phyloP scores from a whole-genome alignment of 2,329 filamentous ascomycete genomes.

The Calycina herbarum region DNA sequence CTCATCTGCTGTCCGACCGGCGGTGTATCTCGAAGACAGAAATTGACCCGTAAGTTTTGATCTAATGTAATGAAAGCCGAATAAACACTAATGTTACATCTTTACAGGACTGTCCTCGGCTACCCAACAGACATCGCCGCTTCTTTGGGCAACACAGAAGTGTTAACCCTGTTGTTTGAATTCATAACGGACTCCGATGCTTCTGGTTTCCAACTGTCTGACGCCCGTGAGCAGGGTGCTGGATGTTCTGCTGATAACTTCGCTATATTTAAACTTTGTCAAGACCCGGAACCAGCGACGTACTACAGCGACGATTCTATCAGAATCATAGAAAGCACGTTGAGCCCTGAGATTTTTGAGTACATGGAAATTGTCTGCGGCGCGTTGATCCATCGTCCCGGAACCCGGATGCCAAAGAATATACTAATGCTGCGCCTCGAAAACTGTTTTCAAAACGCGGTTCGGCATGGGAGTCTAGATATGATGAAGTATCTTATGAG shows the following conservation, averaged over 20 bases:
- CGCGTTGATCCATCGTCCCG: background rate
- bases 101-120: background rate
- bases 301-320: background rate
- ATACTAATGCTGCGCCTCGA: background rate
- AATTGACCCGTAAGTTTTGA: background rate
- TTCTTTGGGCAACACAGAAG: background rate
- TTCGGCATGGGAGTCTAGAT: background rate
- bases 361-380: background rate
- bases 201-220: background rate
- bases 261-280: background rate
- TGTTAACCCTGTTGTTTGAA: background rate
- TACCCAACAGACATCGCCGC: background rate
- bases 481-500: conserved; percentile 5
- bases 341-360: conserved; percentile 4
- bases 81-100: background rate
- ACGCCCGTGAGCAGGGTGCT: background rate
- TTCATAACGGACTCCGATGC: background rate
- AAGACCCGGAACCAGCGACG: background rate
- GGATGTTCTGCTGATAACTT: background rate
- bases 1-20: background rate
- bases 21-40: background rate
- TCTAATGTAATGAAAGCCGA: background rate
- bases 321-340: background rate
- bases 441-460: background rate
- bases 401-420: background rate